Base-by-base conservation (phyloP, 352 stramenopile genomes). In the Blastocystis sp. region DNA sequence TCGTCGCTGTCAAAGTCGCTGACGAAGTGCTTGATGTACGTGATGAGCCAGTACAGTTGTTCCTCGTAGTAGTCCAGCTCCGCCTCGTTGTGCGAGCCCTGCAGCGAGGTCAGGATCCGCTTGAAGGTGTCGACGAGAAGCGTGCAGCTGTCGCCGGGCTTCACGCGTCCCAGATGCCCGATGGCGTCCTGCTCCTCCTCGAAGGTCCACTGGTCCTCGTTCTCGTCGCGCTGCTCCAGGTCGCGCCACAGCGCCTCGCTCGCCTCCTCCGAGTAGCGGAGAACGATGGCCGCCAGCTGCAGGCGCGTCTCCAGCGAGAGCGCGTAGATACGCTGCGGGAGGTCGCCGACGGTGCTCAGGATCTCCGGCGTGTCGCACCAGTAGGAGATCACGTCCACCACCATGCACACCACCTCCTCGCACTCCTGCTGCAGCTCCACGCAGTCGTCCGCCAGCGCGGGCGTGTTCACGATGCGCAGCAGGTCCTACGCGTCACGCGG, bases 151-250 rank as follows among this genome's bases (percentile, higher is more conserved):
- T 65, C 19, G 26, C 50, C 55, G 13, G 74, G 26, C 0, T 29
- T 51, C 16, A 31, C 26, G n/a, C 74, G 74, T 2, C 74, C 74
- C n/a, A 85, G 26, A 1, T 31, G 51, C 13, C 74, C 74, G 24
- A 85, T 69, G 41, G 55, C 35, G 41, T 63, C 55, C 39, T 85
- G 74, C 21, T 85, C 74, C 29, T 85, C 74, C 26, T 85, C 60
- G 26, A 67, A 66, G 24, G 74, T 45, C 74, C 74, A 85, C 41
- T 85, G 24, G 37, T 85, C 74, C 51, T 85, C 74, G 35, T 85
- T 85, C 29, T 85, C 55, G 45, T 85, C 74, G n/a, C 50, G 55
- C 6, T 65, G 41, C 12, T 67, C 74, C 51, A 85, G 33, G 21
- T 85, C 74, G n/a, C 55, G 50, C 50, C 74, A 66, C 6, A 85